Evolutionary conservation across 2,329 filamentous ascomycete genomes (phyloP).

Genomic region (Diaporthe vaccinii): DNA sequence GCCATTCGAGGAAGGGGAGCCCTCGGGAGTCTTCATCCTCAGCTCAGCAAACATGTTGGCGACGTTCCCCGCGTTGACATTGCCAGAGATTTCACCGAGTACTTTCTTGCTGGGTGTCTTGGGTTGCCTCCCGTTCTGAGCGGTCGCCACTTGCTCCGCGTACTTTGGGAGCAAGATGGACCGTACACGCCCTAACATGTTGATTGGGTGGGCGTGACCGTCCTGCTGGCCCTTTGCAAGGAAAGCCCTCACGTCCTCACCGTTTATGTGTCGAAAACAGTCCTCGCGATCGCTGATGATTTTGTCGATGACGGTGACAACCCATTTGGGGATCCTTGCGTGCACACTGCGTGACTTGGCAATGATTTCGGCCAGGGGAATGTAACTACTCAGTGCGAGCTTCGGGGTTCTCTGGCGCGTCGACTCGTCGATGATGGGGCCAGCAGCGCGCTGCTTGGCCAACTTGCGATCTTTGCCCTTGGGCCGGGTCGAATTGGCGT

Average conservation of each 20-base stretch:
- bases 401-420: conserved; percentile 14
- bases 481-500: background rate
- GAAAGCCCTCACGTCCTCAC: conserved; percentile 1
- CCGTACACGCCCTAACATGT: background rate
- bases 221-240: conserved; percentile 15
- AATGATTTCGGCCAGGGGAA: conserved; percentile 15
- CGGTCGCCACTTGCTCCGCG: background rate
- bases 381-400: conserved; percentile 21
- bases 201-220: conserved; percentile 22
- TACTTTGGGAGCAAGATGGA: conserved; percentile 4
- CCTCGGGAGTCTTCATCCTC: conserved; percentile 6
- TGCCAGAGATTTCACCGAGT: conserved; percentile 16
- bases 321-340: conserved; percentile 8
- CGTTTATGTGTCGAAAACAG: conserved; percentile 21
- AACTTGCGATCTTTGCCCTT: conserved; percentile 33
- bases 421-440: background rate
- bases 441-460: conserved; percentile 19
- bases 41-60: conserved; percentile 19
- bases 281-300: conserved; percentile 23
- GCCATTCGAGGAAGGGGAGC: background rate
- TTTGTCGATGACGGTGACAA: conserved; percentile 14
- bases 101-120: conserved; percentile 2
- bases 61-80: background rate
- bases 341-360: conserved; percentile 23
- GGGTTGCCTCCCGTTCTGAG: background rate